Base-by-base conservation (phyloP, 1,284 basidiomycete species). In the Boletus smithii region DNA sequence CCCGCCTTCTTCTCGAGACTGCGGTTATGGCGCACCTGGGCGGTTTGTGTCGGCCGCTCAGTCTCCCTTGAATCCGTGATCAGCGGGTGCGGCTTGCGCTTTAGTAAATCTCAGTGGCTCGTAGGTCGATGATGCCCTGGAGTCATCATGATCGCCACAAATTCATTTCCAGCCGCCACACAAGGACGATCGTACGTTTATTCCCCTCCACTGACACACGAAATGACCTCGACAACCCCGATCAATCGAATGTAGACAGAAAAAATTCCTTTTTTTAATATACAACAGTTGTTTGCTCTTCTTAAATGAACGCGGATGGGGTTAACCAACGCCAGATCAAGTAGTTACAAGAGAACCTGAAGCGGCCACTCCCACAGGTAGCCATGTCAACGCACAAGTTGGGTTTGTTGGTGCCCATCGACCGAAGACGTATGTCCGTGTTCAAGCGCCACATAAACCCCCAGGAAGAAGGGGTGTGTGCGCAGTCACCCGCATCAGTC, bases 111-210 rank as follows among this genome's bases (percentile, higher is more conserved):
- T 17, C 16, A 17, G 16, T 36, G 11, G n/a, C 32, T 16, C 24
- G 10, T 24, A 16, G 16, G 40, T 29, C 35, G 23, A 22, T 46
- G 22, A 36, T 29, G 44, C 41, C 18, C 60, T 9, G 8, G 24
- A 26, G 8, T 8, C 24, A 26, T 26, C 24, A 65, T 65, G 59
- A 61, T 61, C 59, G 59, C 50, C 59, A 61, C 58, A 37, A 42
- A 38, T 62, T 63, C 58, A 63, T 63, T 62, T 62, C 33, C 39
- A 40, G 5, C 20, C 40, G 56, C 58, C 53, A 53, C 57, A 33
- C 44, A 40, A n/a, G 44, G 47, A 42, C 44, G 60, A 56, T 61
- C 58, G 60, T 33, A 35, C 46, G 29, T 39, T 35, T 18, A 32
- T 42, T 16, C 41, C 7, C 18, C 22, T 8, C 26, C 16, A 40